A percentile compares a stretch with the other conserved stretches of the same genome.
These are phyloP conservation scores for Spatholobus suberectus DNA, from an alignment of 306 rosid species.

Conservation along the genomic window DNA sequence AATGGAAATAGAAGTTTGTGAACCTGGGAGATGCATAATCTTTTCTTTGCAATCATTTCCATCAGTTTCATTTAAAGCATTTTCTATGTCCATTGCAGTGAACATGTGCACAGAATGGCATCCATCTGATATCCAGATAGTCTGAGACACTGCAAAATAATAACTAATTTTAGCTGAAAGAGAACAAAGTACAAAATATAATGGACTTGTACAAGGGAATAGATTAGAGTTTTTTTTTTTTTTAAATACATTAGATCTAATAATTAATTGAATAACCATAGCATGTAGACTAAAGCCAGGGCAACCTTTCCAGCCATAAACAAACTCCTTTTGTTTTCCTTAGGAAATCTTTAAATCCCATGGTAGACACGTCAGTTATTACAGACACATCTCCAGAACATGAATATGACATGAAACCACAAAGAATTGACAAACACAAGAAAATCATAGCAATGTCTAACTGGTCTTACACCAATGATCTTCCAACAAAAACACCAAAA, in stretches of 20 bases:
- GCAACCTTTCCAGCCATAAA: neutral
- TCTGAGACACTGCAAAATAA: conserved; percentile 72
- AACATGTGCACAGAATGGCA: conserved; percentile 67
- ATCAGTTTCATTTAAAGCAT: conserved; percentile 49
- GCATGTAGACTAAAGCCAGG: neutral
- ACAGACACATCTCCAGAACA: neutral
- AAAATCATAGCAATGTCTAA: neutral
- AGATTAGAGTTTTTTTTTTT: neutral
- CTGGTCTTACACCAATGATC: neutral
- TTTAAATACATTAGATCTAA: neutral
- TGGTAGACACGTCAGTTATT: neutral
- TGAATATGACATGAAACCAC: neutral
- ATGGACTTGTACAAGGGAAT: conserved; percentile 30
- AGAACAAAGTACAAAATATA: conserved; percentile 15
- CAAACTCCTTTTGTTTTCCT: neutral
- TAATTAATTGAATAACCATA: neutral
- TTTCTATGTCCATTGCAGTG: conserved; percentile 59
- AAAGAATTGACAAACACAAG: neutral
- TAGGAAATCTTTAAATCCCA: neutral
- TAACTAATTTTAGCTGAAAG: conserved; percentile 28
- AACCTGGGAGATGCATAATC: conserved; percentile 69
- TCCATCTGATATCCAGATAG: conserved; percentile 91
- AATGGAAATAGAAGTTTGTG: conserved; percentile 23
- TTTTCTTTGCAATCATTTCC: conserved; percentile 61
- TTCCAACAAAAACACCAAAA: neutral